phyloP scores from a whole-genome alignment of 306 rosid genomes.

The Fagus crenata region DNA sequence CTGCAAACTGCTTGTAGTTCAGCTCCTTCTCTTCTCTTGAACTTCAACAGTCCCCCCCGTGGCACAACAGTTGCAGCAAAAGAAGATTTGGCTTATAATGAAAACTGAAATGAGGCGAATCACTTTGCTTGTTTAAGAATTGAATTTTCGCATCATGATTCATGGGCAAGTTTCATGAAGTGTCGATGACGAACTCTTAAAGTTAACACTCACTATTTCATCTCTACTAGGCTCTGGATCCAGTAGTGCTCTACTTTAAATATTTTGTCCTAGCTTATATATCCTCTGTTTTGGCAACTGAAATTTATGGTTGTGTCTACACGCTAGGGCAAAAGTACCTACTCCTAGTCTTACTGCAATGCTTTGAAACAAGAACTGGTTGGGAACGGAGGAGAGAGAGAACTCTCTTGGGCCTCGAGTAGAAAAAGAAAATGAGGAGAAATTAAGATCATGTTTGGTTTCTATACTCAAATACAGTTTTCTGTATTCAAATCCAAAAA shows the following conservation, averaged over 20 bases:
- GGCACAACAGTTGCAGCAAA: slow-evolving; percentile 35
- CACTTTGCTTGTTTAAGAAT: slow-evolving; percentile 47
- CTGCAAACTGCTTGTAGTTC: no score
- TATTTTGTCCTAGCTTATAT: slow-evolving; percentile 20
- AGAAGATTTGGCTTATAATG: slow-evolving; percentile 34
- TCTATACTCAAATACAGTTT: no score
- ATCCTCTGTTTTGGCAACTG: slow-evolving; percentile 49
- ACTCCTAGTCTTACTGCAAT: slow-evolving; percentile 61
- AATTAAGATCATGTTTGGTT: no score
- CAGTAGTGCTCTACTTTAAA: slow-evolving; percentile 62
- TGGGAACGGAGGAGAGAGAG: no score
- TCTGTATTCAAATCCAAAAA: no score
- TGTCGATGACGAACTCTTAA: slow-evolving; percentile 39
- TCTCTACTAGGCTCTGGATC: slow-evolving; percentile 43
- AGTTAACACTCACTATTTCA: slow-evolving; percentile 53
- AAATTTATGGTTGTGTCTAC: slow-evolving; percentile 54
- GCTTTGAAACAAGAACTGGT: slow-evolving; percentile 59
- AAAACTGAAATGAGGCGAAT: slow-evolving; percentile 52
- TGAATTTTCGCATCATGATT: slow-evolving; percentile 48
- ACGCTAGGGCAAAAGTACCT: slow-evolving; percentile 77
- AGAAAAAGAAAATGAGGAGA: no score
- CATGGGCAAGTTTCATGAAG: slow-evolving; percentile 47
- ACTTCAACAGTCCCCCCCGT: slow-evolving; percentile 30
- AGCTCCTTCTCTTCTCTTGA: no score
- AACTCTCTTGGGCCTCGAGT: no score